Evolutionary conservation across 1,284 basidiomycete genomes (phyloP).

Genomic region (Ceratobasidium sp.): DNA sequence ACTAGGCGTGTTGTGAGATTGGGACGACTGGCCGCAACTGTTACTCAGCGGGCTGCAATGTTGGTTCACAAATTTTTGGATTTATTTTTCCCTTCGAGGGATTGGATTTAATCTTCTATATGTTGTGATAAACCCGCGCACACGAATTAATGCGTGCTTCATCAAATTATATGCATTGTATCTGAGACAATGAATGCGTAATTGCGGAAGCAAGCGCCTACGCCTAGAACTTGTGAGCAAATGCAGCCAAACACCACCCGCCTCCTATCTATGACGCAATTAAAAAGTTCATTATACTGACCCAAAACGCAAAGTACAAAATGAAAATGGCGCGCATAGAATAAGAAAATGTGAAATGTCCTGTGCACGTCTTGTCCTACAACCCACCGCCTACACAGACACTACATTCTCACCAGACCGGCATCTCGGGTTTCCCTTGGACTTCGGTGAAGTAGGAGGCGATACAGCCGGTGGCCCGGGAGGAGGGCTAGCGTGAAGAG

Average conservation of each 20-base stretch:
- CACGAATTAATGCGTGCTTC: too few relatives aligned
- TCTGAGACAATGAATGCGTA: too few relatives aligned
- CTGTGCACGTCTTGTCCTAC: not conserved
- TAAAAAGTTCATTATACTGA: not conserved
- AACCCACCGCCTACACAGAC: not conserved
- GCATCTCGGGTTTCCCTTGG: slow-evolving; percentile 14
- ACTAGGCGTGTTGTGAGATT: not conserved
- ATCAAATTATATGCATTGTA: too few relatives aligned
- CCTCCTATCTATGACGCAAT: not conserved
- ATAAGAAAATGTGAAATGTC: not conserved
- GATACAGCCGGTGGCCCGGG: slow-evolving; percentile 3
- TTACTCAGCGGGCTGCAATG: not conserved
- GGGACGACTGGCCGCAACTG: too few relatives aligned
- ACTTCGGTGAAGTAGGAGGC: slow-evolving; percentile 20
- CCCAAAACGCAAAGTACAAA: too few relatives aligned
- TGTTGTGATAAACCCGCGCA: too few relatives aligned
- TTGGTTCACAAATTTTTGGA: slow-evolving; percentile 30
- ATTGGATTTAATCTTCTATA: too few relatives aligned
- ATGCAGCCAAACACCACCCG: not conserved
- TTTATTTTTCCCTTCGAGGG: slow-evolving; percentile 20
- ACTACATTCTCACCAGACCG: slow-evolving; percentile 6
- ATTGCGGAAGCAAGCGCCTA: too few relatives aligned
- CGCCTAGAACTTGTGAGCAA: not conserved
- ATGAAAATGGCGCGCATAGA: slow-evolving; percentile 1
- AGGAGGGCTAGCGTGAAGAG: slow-evolving; percentile 10